These are phyloP conservation scores for Scheffersomyces stambukii DNA, from an alignment of 1,139 yeast species.

Conservation along the genomic window DNA sequence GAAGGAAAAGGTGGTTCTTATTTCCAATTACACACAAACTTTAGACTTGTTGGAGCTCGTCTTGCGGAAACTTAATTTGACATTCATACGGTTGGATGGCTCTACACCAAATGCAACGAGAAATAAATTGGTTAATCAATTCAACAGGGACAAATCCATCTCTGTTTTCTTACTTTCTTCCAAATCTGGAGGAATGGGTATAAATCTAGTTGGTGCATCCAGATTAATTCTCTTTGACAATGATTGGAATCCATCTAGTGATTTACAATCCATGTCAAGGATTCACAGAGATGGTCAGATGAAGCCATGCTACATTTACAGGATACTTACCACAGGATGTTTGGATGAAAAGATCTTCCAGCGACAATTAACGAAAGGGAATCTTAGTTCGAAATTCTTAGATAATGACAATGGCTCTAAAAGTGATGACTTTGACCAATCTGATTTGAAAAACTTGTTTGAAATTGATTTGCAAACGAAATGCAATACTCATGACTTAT, in stretches of 20 bases:
- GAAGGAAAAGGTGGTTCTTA: slow-evolving; percentile 73
- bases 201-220: slow-evolving; percentile 88
- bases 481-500: slow-evolving; percentile 80
- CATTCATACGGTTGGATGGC: slow-evolving; percentile 75
- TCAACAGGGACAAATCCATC: slow-evolving; percentile 48
- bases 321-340: slow-evolving; percentile 82
- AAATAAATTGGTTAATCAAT: slow-evolving; percentile 60
- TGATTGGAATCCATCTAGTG: slow-evolving; percentile 94
- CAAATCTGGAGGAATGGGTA: slow-evolving; percentile 92
- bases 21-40: slow-evolving; percentile 88
- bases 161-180: slow-evolving; percentile 80
- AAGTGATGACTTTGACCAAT: slow-evolving; percentile 50
- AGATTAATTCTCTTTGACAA: slow-evolving; percentile 79
- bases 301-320: slow-evolving; percentile 72
- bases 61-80: slow-evolving; percentile 46
- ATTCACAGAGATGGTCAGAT: slow-evolving; percentile 92
- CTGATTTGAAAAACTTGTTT: slow-evolving; percentile 74
- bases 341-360: slow-evolving; percentile 94
- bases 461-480: slow-evolving; percentile 47
- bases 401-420: slow-evolving; percentile 44
- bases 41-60: slow-evolving; percentile 68
- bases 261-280: slow-evolving; percentile 93
- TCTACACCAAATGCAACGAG: slow-evolving; percentile 67
- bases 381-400: slow-evolving; percentile 73
- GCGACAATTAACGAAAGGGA: slow-evolving; percentile 84